Base-by-base conservation (phyloP, 1,284 basidiomycete species). In the Ganoderma multipileum region DNA sequence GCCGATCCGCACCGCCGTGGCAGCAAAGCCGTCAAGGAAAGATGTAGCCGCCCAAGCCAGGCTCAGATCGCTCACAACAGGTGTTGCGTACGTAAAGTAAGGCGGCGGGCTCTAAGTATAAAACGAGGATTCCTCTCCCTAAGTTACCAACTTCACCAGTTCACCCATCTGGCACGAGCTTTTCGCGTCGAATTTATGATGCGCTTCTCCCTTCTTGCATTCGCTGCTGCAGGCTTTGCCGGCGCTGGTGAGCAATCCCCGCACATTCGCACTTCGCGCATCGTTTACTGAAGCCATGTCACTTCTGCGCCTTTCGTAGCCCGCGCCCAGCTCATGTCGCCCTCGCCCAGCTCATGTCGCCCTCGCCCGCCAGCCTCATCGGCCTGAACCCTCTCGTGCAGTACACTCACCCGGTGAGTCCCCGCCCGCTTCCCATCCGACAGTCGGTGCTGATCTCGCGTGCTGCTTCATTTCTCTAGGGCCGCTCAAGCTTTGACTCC, bases 301-400 rank as follows among this genome's bases (percentile, higher is more conserved):
- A 33, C 11, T 14, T 38, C 12, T 3, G 33, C 30, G 38, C 38
- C 57, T 58, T 39, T 38, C 14, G 38, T n/a, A 60, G 58, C 38
- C 23, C 36, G 9, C 39, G 58, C 58, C 1, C 58, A 60, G 58
- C 58, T 60, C 58, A 28, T 28, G 8, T 39, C 36, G 58, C 38
- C 23, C 36, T 8, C 39, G 58, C 58, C 1, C 58, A 60, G 58
- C 58, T 60, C 58, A 28, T 28, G 8, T 39, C 36, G 6, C 58
- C 58, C 11, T 39, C 38, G 5, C 58, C 58, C 14, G 36, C n/a
- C 1, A 41, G 38, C 38, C 38, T 38, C 38, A 60, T 60, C 18
- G 58, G 58, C 39, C 26, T 60, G 8, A 60, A 60, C 58, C 58
- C 58, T 5, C 58, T 60, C n/a, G 58, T 60, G 14, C 58, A 60